Evolutionary conservation across 371 early-diverging fungal species (phyloP), one percentile per base, ranked within the genome.

Genomic region (Haplosporangium sp.): DNA sequence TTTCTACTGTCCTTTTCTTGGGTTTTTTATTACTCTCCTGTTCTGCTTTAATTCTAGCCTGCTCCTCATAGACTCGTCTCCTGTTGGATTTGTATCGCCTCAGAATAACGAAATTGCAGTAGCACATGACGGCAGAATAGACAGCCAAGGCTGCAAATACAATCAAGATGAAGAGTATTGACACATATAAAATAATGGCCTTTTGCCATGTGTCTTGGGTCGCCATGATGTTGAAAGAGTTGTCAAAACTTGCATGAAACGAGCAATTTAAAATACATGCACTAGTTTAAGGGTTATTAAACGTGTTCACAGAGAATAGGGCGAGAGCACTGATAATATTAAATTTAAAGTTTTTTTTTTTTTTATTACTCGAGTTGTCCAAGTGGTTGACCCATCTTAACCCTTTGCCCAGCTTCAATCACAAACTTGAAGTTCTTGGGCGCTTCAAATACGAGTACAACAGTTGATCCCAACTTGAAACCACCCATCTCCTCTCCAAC

Each of bases 391-490:
- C 99, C 99, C 88, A 96, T 91, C 68, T 90, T 86, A 44, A 97
- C 90, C 48, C 88, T 86, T 84, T 96, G 93, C 3, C 93, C 95
- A 4, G 88, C 86, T 63, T 89, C 82, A 11, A 96, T 81, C 19
- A 76, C 69, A 83, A 97, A 98, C 81, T 89, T 84, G 84, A 97
- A 98, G 17, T 86, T 73, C 27, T 82, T 63, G 2, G 99, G 99
- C 1, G 97, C 98, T 77, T 97, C 97, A 87, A 98, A 99, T 42
- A 99, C 96, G 19, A 99, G 87, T 5, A 98, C 98, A n/a, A 99
- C 92, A 0, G 98, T 97, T 7, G 95, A 94, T 40, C 99, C 99
- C 19, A 99, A 86, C 62, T 89, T 89, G 85, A 99, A 98, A 34
- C 97, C 97, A 40, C 99, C 99, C 79, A 98, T 89, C 83, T 97